Conservation (phyloP, 106 monocot species). For the Acorus gramineus region DNA sequence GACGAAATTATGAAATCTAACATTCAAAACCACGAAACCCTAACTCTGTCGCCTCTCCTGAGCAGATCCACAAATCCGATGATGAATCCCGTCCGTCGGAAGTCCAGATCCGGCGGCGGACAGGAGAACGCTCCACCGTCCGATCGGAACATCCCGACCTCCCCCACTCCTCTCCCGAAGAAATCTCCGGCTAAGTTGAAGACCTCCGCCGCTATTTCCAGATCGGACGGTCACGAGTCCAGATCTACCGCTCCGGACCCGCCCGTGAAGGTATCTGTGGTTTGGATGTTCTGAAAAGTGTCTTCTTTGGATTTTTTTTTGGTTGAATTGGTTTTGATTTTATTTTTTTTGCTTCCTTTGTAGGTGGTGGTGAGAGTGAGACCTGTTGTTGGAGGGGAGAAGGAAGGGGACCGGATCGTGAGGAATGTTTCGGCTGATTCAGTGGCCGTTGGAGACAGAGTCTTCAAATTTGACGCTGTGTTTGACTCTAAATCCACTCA, state of each 20-base stretch:
- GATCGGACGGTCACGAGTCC: background rate
- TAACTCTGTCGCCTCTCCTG: slow-evolving; percentile 10
- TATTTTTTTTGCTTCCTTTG: slow-evolving; percentile 1
- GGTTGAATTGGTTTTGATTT: background rate
- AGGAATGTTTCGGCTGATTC: slow-evolving; percentile 39
- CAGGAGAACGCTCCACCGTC: slow-evolving; percentile 52
- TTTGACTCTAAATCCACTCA: slow-evolving; percentile 61
- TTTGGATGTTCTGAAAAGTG: background rate
- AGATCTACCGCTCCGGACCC: slow-evolving; percentile 2
- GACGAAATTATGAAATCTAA: no score
- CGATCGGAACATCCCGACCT: slow-evolving; percentile 31
- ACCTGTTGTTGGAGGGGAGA: slow-evolving; percentile 24
- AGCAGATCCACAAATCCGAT: slow-evolving; percentile 6
- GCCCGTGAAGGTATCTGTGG: slow-evolving; percentile 31
- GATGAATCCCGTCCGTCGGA: slow-evolving; percentile 4
- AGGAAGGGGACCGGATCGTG: slow-evolving; percentile 13
- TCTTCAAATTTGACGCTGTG: slow-evolving; percentile 48
- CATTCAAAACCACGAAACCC: no score
- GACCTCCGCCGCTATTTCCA: background rate
- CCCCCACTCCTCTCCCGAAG: slow-evolving; percentile 1
- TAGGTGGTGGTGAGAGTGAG: slow-evolving; percentile 70
- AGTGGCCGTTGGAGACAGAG: slow-evolving; percentile 28
- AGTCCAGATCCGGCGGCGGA: slow-evolving; percentile 18
- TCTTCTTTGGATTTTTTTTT: background rate
- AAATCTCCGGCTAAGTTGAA: slow-evolving; percentile 8